Conservation (phyloP, 495 filamentous ascomycete species). For the Sordaria brevicollis region DNA sequence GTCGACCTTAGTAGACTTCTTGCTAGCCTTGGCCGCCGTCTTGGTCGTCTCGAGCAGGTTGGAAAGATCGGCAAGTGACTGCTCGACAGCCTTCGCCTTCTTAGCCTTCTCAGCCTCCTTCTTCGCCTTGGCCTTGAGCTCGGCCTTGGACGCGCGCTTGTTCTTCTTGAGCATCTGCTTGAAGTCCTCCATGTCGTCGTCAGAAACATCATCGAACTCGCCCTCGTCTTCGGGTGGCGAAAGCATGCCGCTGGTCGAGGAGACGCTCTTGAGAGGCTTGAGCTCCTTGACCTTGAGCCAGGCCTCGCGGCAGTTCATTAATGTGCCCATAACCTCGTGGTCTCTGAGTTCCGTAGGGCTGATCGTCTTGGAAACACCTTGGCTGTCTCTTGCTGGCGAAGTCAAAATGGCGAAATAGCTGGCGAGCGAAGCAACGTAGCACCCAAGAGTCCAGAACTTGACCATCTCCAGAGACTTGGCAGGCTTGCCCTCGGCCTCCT, state of each 20-base stretch:
- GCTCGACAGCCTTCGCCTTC: constrained; percentile 35
- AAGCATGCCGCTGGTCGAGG: constrained; percentile 14
- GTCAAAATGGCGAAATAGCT: constrained; percentile 92
- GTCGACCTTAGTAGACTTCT: constrained; percentile 17
- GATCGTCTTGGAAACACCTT: constrained; percentile 42
- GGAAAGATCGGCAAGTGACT: constrained; percentile 37
- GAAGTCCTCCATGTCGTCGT: constrained; percentile 18
- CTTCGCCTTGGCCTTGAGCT: constrained; percentile 19
- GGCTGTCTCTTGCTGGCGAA: constrained; percentile 51
- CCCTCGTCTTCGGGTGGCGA: constrained; percentile 26
- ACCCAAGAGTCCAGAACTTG: constrained; percentile 64
- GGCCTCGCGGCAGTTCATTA: constrained; percentile 68
- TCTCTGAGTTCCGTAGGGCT: constrained; percentile 64
- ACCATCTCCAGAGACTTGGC: constrained; percentile 48
- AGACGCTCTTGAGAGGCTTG: constrained; percentile 16
- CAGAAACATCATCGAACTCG: background rate
- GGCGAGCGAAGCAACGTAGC: constrained; percentile 74
- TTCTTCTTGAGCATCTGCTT: constrained; percentile 13
- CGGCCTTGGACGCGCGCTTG: constrained; percentile 20
- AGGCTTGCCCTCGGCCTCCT: constrained; percentile 42
- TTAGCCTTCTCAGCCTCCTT: constrained; percentile 25
- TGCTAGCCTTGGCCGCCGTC: constrained; percentile 23
- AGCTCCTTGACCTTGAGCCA: constrained; percentile 69
- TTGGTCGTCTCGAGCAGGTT: constrained; percentile 33
- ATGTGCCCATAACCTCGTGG: constrained; percentile 76